Percentiles rank a stretch among this genome's conserved stretches.
phyloP scores from a whole-genome alignment of 495 filamentous ascomycete genomes.

The Aspergillus cristatus region DNA sequence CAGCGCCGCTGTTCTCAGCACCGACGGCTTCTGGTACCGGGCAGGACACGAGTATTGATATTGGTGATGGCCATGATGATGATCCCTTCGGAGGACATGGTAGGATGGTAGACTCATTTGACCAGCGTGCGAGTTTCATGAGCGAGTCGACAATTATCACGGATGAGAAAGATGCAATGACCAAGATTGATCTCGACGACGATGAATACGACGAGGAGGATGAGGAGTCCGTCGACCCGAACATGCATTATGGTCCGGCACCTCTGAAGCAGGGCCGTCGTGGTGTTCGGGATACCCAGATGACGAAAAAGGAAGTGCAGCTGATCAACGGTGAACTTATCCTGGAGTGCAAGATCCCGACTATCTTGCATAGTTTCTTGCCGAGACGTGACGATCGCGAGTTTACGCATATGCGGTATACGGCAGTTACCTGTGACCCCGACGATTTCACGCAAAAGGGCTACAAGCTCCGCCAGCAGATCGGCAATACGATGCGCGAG shows the following conservation, averaged over 20 bases:
- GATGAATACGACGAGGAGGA: conserved; percentile 19
- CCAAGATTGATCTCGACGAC: conserved; percentile 35
- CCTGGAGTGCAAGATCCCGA: conserved; percentile 97
- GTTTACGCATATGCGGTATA: conserved; percentile 99
- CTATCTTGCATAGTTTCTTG: conserved; percentile 90
- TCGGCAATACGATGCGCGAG: conserved; percentile 74
- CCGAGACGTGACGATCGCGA: conserved; percentile 87
- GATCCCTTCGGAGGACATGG: conserved; percentile 40
- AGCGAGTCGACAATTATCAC: conserved; percentile 55
- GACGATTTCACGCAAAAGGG: conserved; percentile 84
- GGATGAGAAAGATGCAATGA: conserved; percentile 41
- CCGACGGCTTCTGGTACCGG: conserved; percentile 19
- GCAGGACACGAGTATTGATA: conserved; percentile 38
- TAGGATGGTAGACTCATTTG: conserved; percentile 31
- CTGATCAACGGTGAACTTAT: conserved; percentile 97
- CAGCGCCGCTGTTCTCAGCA: conserved; percentile 72
- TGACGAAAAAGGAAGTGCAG: conserved; percentile 87
- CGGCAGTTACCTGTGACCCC: conserved; percentile 96
- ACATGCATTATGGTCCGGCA: conserved; percentile 74
- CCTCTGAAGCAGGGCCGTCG: conserved; percentile 79
- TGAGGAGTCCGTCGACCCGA: conserved; percentile 26
- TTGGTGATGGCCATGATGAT: conserved; percentile 47
- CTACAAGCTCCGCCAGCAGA: conserved; percentile 94
- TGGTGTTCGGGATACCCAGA: conserved; percentile 73
- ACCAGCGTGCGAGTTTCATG: conserved; percentile 47